phyloP scores from a whole-genome alignment of 208 protist species.

The Herpetomonas samuelpessoai region DNA sequence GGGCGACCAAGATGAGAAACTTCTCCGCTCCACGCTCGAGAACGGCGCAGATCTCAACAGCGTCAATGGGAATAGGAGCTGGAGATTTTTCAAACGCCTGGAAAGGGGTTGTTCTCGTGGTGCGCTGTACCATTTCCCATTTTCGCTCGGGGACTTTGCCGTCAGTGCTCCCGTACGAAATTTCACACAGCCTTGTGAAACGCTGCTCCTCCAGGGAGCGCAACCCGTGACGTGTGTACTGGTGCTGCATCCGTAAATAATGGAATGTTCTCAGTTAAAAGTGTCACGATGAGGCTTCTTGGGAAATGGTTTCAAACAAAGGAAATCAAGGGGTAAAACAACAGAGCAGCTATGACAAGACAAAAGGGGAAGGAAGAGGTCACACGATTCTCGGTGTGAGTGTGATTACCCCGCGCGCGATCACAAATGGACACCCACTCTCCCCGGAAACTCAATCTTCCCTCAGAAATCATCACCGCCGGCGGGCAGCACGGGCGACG shows the following conservation, averaged over 20 bases:
- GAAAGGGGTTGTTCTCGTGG: slow-evolving; percentile 29
- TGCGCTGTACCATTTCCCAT: slow-evolving; percentile 76
- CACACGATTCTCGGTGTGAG: no score
- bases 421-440: no score
- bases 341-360: no score
- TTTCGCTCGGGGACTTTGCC: slow-evolving; percentile 11
- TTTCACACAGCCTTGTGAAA: slow-evolving; percentile 26
- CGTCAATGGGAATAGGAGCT: slow-evolving; percentile 49
- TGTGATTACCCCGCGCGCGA: no score
- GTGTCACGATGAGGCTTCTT: no score
- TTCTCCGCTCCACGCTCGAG: slow-evolving; percentile 22
- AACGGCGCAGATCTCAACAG: slow-evolving; percentile 68
- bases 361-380: no score
- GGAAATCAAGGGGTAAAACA: no score
- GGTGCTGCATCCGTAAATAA: slow-evolving; percentile 25
- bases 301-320: no score
- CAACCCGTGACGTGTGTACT: slow-evolving; percentile 25
- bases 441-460: no score
- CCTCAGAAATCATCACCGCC: no score
- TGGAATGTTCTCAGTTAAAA: not conserved
- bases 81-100: slow-evolving; percentile 26
- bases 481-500: no score
- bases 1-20: slow-evolving; percentile 72
- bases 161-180: slow-evolving; percentile 24
- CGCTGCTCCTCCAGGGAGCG: slow-evolving; percentile 22